Evolutionary conservation across 2,329 filamentous ascomycete genomes (phyloP).

Genomic region (Escovopsis sp.): DNA sequence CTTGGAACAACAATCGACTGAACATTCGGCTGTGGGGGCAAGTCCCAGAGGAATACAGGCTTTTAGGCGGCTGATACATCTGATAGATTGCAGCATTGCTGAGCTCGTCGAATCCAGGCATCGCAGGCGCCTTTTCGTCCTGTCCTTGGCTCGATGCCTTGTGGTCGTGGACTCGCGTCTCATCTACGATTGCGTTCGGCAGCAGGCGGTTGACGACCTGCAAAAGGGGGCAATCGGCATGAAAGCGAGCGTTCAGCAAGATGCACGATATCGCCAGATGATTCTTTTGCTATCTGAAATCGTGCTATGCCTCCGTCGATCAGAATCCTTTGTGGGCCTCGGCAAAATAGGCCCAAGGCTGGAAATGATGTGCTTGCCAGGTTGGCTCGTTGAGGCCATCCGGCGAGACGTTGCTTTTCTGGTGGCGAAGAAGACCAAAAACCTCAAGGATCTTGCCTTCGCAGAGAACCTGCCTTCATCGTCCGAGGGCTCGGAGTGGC

Average conservation of each 20-base stretch:
- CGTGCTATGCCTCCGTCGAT: constrained; percentile 32
- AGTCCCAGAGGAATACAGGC: constrained; percentile 6
- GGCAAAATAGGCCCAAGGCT: constrained; percentile 27
- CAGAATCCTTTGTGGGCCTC: constrained; percentile 23
- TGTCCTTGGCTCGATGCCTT: constrained; percentile 15
- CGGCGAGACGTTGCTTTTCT: constrained; percentile 34
- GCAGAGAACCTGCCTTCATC: constrained; percentile 28
- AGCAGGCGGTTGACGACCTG: constrained; percentile 11
- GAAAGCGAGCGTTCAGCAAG: constrained; percentile 5
- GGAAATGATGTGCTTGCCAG: constrained; percentile 17
- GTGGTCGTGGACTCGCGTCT: constrained; percentile 8
- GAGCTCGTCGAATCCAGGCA: constrained; percentile 7
- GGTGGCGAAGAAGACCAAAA: constrained; percentile 36
- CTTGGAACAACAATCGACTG: constrained; percentile 3
- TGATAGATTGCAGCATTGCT: constrained; percentile 13
- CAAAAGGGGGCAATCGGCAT: constrained; percentile 7
- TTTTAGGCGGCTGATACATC: constrained; percentile 12
- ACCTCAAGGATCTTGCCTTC: constrained; percentile 37
- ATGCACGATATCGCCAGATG: constrained; percentile 14
- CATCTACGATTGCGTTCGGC: constrained; percentile 4
- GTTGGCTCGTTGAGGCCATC: constrained; percentile 22
- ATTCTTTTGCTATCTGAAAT: constrained; percentile 29
- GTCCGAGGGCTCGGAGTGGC: constrained; percentile 16
- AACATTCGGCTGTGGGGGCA: neutral
- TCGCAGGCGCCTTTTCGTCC: constrained; percentile 8